These are phyloP conservation scores for Stemphylium vesicarium DNA, from an alignment of 2,329 filamentous ascomycete genomes.

Conservation along the genomic window DNA sequence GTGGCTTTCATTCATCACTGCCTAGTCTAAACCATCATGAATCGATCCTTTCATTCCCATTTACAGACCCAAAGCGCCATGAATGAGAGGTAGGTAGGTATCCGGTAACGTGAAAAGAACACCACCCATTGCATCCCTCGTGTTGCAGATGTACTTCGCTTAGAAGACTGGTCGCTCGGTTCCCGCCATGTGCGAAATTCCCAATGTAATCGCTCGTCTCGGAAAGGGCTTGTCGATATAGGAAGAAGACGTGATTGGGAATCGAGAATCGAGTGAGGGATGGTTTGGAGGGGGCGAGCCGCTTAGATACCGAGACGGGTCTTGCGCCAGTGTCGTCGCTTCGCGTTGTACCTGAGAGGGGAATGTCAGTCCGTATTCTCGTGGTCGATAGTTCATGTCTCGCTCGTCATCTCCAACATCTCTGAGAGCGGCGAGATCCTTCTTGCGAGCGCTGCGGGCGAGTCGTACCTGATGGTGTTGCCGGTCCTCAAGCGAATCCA, in stretches of 20 bases:
- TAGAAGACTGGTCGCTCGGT: slow-evolving; percentile 35
- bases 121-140: slow-evolving; percentile 35
- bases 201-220: slow-evolving; percentile 35
- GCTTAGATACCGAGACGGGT: slow-evolving; percentile 97
- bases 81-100: slow-evolving; percentile 33
- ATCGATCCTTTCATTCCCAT: slow-evolving; percentile 29
- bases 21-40: slow-evolving; percentile 47
- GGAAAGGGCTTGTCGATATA: slow-evolving; percentile 26
- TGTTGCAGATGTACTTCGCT: slow-evolving; percentile 29
- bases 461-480: slow-evolving; percentile 97
- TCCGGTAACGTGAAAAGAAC: slow-evolving; percentile 32
- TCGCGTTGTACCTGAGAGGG: slow-evolving; percentile 90
- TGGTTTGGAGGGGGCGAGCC: slow-evolving; percentile 56
- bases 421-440: background rate
- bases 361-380: slow-evolving; percentile 18
- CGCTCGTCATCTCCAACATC: slow-evolving; percentile 6
- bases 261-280: slow-evolving; percentile 44
- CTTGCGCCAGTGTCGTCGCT: slow-evolving; percentile 99
- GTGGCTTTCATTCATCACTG: slow-evolving; percentile 45
- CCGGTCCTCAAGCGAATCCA: slow-evolving; percentile 98
- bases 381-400: background rate
- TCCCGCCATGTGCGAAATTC: slow-evolving; percentile 40
- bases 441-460: background rate
- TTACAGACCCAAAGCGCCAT: slow-evolving; percentile 48
- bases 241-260: slow-evolving; percentile 34